Evolutionary conservation across 2,329 filamentous ascomycete species (phyloP).

Genomic region (Myriosclerotinia curreyana): DNA sequence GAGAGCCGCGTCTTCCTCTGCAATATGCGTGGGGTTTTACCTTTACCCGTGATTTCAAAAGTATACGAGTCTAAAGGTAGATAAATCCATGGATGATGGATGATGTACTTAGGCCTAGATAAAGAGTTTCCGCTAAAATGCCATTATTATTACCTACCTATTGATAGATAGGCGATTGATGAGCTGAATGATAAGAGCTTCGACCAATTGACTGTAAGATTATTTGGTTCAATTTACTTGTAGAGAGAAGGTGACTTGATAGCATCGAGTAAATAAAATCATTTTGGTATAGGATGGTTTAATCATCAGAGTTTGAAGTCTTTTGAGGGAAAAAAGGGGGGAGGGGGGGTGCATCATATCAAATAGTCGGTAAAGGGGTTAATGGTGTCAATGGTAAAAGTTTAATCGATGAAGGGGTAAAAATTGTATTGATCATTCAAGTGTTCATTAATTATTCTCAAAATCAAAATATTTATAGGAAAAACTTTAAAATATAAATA

Average conservation of each 20-base stretch:
- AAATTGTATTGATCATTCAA: background rate
- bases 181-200: slow-evolving; percentile 30
- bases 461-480: background rate
- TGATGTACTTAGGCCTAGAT: background rate
- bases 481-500: background rate
- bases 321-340: background rate
- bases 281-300: too few relatives aligned
- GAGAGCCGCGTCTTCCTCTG: slow-evolving; percentile 16
- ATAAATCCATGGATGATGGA: background rate
- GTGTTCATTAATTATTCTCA: background rate
- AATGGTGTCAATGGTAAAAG: too few relatives aligned
- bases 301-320: too few relatives aligned
- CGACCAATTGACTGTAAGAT: slow-evolving; percentile 24
- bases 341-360: background rate
- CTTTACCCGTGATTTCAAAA: background rate
- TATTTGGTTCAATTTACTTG: background rate
- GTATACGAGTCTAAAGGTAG: background rate
- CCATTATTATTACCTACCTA: too few relatives aligned
- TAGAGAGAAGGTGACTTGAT: slow-evolving; percentile 19
- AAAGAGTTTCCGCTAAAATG: slow-evolving; percentile 9
- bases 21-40: slow-evolving; percentile 7
- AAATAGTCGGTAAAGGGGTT: background rate
- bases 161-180: slow-evolving; percentile 16
- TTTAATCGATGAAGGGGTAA: background rate
- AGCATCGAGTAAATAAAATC: slow-evolving; percentile 15